Conservation (phyloP, 352 stramenopile species). For the Pythium angustatum region DNA sequence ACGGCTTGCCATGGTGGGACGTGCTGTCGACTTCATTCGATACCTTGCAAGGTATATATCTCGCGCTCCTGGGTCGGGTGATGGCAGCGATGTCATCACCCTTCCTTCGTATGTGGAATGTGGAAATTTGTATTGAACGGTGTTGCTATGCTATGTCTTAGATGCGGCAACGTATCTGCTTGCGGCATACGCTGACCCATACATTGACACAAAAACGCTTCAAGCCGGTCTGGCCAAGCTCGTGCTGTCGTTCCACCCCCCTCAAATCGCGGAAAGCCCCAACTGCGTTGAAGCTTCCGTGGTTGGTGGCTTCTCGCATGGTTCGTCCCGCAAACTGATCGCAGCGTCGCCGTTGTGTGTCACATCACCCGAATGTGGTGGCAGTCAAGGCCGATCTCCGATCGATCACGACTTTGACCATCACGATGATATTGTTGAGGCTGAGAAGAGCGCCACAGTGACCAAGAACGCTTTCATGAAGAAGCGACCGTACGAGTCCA, state of each 20-base stretch:
- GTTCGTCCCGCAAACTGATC: conserved; percentile 14
- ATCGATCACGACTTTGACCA: conserved; percentile 79
- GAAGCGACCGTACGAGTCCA: conserved; percentile 29
- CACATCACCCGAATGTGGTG: conserved; percentile 73
- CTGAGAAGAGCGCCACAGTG: conserved; percentile 25
- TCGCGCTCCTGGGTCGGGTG: conserved; percentile 40
- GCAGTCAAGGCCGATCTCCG: conserved; percentile 65
- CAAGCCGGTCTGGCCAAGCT: conserved; percentile 69
- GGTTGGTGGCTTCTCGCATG: conserved; percentile 14
- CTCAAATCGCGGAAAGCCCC: conserved; percentile 56
- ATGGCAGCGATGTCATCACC: conserved; percentile 12
- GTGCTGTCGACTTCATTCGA: conserved; percentile 62
- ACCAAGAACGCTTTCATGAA: conserved; percentile 19
- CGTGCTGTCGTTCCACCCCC: conserved; percentile 71
- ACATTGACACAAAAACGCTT: conserved; percentile 79
- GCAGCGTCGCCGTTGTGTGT: conserved; percentile 57
- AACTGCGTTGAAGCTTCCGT: conserved; percentile 28
- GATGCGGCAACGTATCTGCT: conserved; percentile 79
- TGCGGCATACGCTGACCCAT: conserved; percentile 73
- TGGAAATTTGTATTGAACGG: conserved; percentile 68
- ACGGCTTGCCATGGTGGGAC: conserved; percentile 70
- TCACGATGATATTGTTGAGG: conserved; percentile 34
- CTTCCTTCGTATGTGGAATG: conserved; percentile 12
- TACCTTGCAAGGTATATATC: conserved; percentile 82
- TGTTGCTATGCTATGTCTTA: conserved; percentile 63